Evolutionary conservation across 495 filamentous ascomycete species (phyloP), one percentile per base, ranked within the genome.

Genomic region (Tetracladium setigerum): DNA sequence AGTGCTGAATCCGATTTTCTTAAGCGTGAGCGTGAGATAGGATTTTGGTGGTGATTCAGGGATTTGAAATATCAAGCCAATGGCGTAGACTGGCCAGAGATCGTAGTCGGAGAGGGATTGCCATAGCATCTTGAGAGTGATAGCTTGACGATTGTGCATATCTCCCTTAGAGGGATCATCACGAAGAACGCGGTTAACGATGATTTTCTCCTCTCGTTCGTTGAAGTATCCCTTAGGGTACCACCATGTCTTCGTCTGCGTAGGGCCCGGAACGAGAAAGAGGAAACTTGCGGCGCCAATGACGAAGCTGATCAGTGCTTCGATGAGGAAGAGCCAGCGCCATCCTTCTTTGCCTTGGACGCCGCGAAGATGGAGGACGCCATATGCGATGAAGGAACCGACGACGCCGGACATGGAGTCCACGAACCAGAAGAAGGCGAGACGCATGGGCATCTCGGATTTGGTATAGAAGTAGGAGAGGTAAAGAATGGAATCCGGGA

Each of bases 391-490:
- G 38, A 90, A 79, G 0, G 83, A 76, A 10, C 79, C 72, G 18
- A 86, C 46, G 36, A 90, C 86, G 27, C 76, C 66, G 0, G 86
- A 84, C 1, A 68, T 55, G 35, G 74, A 65, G 60, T 84, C 83
- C 13, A 79, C 72, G 0, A 75, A 74, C 86, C 86, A 90, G 62
- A 87, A 87, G 48, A 67, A 83, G 47, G 72, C 72, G 31, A 86
- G 68, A 0, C 83, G 77, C 24, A 78, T 69, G 0, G 84, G 79
- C 9, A 91, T 67, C 54, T 86, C 83, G 34, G 76, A 73, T 39
- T 77, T 78, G 47, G 74, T 86, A 62, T 82, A 86, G 66, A 84
- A 91, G 65, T 88, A 89, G 0, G 81, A 83, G 2, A 89, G 72
- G 58, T 87, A 89, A 0, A 89, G 49, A 5, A 71, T 61, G 1